Base-by-base conservation (phyloP, 345 rosid species). In the Ceriops tagal region DNA sequence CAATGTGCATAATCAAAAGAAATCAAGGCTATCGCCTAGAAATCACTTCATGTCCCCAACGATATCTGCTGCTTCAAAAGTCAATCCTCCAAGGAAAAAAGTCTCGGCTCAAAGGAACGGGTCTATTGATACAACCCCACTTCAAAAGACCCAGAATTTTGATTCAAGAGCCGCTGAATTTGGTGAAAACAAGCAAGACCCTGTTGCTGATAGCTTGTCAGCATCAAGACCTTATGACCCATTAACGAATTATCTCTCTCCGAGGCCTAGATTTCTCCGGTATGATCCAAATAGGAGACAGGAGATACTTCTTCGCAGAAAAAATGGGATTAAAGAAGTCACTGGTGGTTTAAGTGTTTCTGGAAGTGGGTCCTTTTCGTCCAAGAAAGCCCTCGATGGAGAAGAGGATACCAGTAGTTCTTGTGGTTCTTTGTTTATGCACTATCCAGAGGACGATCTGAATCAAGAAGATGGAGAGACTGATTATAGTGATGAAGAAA, bases 261-360 rank as follows among this genome's bases (percentile, higher is more conserved):
- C 82, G 5, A 75, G 89, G 82, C 85, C 86, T 73, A 61, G 39
- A 62, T 85, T 83, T 67, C 76, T 81, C 53, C 69, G 81, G 16
- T 79, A 81, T 6, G 59, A 79, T 43, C 85, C 89, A 2, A 65
- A 65, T 28, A 64, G 86, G 73, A 72, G 76, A 20, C 65, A 56
- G 0, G 81, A 83, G 53, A 73, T 78, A 18, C 6, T 79, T 30
- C 60, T 69, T 16, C 72, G 53, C 32, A 49, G 22, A 26, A 73
- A 79, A 73, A 73, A 71, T 63, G 70, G 53, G 75, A 62, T 1
- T 9, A 59, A 61, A 58, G 78, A 67, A 64, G 73, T 35, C 22
- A 52, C 24, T 28, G 62, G 58, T 49, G 37, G 26, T 26, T 39
- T 22, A 49, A 43, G 49, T 64, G 27, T 8, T 35, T 58, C 47